Evolutionary conservation across 768 basidiomycete genomes (phyloP).

Genomic region (Mrakia gelida): DNA sequence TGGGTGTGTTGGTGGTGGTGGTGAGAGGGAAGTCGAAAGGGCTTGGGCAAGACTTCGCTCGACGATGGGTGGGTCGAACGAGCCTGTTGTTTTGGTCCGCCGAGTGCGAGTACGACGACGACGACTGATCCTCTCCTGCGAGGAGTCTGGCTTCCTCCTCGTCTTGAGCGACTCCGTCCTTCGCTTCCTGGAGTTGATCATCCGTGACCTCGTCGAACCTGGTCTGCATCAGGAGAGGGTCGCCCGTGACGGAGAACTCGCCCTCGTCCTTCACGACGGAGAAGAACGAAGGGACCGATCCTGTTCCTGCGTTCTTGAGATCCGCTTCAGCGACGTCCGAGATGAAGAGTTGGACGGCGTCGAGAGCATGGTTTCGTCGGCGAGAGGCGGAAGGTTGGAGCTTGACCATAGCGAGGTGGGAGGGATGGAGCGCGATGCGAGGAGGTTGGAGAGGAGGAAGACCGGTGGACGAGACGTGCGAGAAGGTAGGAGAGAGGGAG

Average conservation of each 20-base stretch:
- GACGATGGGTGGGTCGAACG: neutral
- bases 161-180: neutral
- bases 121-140: neutral
- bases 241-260: neutral
- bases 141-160: neutral
- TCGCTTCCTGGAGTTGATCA: neutral
- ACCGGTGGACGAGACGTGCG: neutral
- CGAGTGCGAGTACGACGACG: neutral
- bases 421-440: neutral
- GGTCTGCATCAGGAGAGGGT: neutral
- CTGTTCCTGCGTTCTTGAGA: neutral
- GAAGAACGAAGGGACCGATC: neutral
- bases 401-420: neutral
- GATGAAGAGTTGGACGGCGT: constrained; percentile 6
- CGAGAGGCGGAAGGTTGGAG: neutral
- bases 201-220: constrained; percentile 15
- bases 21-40: neutral
- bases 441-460: neutral
- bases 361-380: neutral
- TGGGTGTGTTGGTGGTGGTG: neutral
- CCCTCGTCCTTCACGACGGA: neutral
- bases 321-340: constrained; percentile 5
- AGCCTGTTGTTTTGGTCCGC: neutral
- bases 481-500: neutral
- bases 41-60: neutral